phyloP scores from a whole-genome alignment of 352 stramenopile genomes.

The Phytopythium montanum region DNA sequence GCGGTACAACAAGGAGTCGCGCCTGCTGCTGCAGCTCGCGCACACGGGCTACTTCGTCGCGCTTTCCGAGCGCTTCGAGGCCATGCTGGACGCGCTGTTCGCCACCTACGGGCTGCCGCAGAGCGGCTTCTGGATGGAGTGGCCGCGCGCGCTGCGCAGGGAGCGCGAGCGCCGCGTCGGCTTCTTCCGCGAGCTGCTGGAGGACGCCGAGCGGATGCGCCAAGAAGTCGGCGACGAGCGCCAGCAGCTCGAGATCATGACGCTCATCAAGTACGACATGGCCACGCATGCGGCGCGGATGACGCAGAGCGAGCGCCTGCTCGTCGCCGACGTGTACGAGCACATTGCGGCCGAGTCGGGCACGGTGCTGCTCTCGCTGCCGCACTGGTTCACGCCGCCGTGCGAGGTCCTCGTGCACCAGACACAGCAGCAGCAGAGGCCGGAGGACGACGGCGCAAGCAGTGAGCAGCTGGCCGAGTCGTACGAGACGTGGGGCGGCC shows the following conservation, averaged over 20 bases:
- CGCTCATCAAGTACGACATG: conserved; percentile 23
- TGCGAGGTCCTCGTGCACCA: conserved; percentile 9
- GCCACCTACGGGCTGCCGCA: conserved; percentile 8
- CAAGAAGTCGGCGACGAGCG: conserved; percentile 17
- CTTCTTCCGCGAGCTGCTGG: conserved; percentile 14
- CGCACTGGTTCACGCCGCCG: conserved; percentile 28
- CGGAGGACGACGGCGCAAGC: neutral
- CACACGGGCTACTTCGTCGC: conserved; percentile 24
- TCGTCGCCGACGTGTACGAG: conserved; percentile 20
- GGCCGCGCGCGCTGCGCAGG: neutral
- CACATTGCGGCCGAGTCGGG: conserved; percentile 13
- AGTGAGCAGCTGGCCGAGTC: conserved; percentile 1
- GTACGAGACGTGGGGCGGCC: conserved; percentile 23
- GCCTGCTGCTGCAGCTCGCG: conserved; percentile 26
- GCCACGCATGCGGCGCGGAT: conserved; percentile 17
- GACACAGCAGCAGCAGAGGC: neutral
- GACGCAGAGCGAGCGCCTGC: conserved; percentile 17
- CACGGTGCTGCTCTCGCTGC: conserved; percentile 11
- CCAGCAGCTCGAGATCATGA: conserved; percentile 24
- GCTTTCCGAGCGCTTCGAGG: conserved; percentile 20
- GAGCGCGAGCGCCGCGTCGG: conserved; percentile 2
- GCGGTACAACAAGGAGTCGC: conserved; percentile 24
- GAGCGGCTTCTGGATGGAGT: conserved; percentile 8
- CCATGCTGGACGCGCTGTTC: conserved; percentile 8
- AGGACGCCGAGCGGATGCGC: conserved; percentile 10